These are phyloP conservation scores for Biancaea sappan DNA, from an alignment of 306 rosid genomes.

Conservation along the genomic window DNA sequence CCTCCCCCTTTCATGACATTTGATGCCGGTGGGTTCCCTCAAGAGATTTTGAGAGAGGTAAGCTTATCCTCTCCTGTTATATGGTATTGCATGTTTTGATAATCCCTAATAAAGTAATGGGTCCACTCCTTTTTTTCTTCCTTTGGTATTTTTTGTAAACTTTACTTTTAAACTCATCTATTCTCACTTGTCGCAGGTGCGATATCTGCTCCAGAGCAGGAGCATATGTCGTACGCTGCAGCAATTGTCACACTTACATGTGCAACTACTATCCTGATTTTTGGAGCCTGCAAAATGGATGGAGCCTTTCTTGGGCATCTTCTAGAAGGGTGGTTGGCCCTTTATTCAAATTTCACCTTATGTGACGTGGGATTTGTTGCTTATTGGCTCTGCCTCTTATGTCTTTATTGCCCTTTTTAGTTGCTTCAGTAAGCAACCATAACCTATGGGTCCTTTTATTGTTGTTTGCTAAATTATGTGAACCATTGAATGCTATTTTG, in stretches of 20 bases:
- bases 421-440: constrained; percentile 99
- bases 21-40: constrained; percentile 92
- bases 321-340: constrained; percentile 93
- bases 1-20: constrained; percentile 95
- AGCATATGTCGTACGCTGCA: constrained; percentile 99
- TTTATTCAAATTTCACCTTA: constrained; percentile 87
- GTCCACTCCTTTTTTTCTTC: constrained; percentile 36
- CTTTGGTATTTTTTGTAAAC: constrained; percentile 33
- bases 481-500: constrained; percentile 31
- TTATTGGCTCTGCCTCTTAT: constrained; percentile 85
- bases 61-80: constrained; percentile 41
- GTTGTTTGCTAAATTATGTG: constrained; percentile 45
- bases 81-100: constrained; percentile 31
- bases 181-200: constrained; percentile 99
- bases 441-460: constrained; percentile 68
- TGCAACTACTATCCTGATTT: constrained; percentile 96
- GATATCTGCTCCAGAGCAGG: constrained; percentile 99
- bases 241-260: constrained; percentile 92
- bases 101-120: constrained; percentile 39
- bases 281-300: constrained; percentile 99
- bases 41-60: constrained; percentile 94
- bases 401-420: constrained; percentile 93
- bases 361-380: constrained; percentile 96
- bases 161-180: constrained; percentile 71
- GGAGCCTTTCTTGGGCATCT: constrained; percentile 97